Percentiles rank a stretch among this genome's conserved stretches.
phyloP scores from a whole-genome alignment of 2,329 filamentous ascomycete genomes.

The Trichophyton simii region DNA sequence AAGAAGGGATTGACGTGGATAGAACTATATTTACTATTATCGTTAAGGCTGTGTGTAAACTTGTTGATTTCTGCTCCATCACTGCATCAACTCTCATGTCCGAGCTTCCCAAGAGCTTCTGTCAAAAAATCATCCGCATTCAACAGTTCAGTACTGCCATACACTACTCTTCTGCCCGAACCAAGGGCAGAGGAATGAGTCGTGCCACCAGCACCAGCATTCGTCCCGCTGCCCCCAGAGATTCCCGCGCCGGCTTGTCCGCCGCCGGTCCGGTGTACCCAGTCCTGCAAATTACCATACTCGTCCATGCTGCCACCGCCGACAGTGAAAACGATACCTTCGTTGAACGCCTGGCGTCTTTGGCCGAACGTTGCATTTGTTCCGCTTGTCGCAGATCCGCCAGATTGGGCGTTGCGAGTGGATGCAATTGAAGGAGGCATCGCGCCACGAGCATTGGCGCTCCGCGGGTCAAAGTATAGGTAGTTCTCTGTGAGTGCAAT shows the following conservation, averaged over 20 bases:
- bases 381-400: conserved; percentile 44
- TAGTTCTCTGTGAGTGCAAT: conserved; percentile 95
- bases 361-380: conserved; percentile 82
- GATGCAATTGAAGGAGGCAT: conserved; percentile 64
- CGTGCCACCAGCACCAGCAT: conserved; percentile 11
- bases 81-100: conserved; percentile 37
- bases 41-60: not conserved
- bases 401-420: conserved; percentile 32
- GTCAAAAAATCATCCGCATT: conserved; percentile 50
- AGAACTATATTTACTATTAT: too few species aligned
- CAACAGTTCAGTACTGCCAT: conserved; percentile 73
- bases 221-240: conserved; percentile 29
- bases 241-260: conserved; percentile 43
- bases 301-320: conserved; percentile 98
- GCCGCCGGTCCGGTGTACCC: conserved; percentile 63
- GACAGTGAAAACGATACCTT: conserved; percentile 87
- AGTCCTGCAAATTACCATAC: conserved; percentile 93
- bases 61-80: not conserved
- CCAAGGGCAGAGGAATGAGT: conserved; percentile 31
- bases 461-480: conserved; percentile 91
- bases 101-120: conserved; percentile 45
- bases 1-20: too few species aligned
- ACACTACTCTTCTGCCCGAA: conserved; percentile 69
- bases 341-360: conserved; percentile 73
- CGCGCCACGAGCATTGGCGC: conserved; percentile 80